A percentile compares a stretch with the other conserved stretches of the same genome.
Conservation (phyloP, 192 early-diverging fungal genomes). For the Coemansia sp. region DNA sequence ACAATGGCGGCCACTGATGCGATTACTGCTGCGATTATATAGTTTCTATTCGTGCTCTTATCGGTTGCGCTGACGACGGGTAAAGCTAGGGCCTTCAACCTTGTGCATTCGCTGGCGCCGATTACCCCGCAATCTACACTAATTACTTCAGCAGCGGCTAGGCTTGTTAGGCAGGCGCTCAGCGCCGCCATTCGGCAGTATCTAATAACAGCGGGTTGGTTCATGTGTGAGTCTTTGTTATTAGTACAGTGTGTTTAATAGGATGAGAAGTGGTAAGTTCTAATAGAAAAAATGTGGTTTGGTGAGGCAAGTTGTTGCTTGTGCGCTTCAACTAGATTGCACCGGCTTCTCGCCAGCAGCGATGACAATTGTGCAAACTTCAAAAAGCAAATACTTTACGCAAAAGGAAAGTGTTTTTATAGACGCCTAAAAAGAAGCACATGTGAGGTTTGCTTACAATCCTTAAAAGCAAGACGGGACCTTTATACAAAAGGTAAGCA, state of each 20-base stretch:
- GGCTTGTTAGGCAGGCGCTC: neutral
- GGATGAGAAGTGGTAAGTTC: too few species aligned
- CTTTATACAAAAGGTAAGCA: neutral
- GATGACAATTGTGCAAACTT: neutral
- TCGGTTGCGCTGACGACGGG: neutral
- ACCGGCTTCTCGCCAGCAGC: neutral
- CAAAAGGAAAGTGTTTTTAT: neutral
- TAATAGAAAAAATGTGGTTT: neutral
- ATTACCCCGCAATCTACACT: conserved; percentile 20
- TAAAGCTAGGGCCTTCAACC: conserved; percentile 15
- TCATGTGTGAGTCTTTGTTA: neutral
- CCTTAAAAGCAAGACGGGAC: neutral
- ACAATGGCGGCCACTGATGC: conserved; percentile 3
- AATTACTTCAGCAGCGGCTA: neutral
- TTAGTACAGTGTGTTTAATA: neutral
- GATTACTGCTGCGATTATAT: neutral
- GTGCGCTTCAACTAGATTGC: neutral
- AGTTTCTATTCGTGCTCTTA: neutral
- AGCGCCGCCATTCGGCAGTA: neutral
- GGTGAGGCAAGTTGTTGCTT: neutral
- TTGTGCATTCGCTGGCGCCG: conserved; percentile 11
- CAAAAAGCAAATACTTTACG: neutral
- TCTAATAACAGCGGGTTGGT: too few species aligned
- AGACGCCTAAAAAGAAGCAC: neutral
- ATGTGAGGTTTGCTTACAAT: neutral